Conservation (phyloP, 176 grass and related monocot species). For the Pontederia crassipes region DNA sequence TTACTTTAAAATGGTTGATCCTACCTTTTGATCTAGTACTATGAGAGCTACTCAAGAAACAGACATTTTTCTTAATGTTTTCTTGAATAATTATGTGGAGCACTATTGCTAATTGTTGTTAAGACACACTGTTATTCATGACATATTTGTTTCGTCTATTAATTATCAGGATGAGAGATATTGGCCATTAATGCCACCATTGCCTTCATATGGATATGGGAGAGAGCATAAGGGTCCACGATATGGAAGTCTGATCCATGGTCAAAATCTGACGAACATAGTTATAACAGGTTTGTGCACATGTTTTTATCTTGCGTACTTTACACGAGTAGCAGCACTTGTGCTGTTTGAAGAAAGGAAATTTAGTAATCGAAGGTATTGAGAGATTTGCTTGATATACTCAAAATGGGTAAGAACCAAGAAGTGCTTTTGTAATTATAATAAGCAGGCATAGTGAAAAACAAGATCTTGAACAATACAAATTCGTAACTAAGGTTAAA, state of each 20-base stretch:
- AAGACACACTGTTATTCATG: not conserved
- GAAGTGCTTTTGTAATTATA: too few relatives aligned
- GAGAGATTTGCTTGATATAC: conserved; percentile 4
- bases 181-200: conserved; percentile 69
- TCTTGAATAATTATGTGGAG: not conserved
- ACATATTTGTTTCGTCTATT: not conserved
- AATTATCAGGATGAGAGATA: conserved; percentile 58
- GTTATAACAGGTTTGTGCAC: conserved; percentile 64
- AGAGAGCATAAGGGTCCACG: conserved; percentile 80
- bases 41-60: too few relatives aligned
- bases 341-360: not conserved
- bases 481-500: not conserved
- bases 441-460: too few relatives aligned
- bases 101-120: not conserved
- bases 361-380: conserved; percentile 8
- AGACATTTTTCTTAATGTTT: not conserved
- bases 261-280: conserved; percentile 80
- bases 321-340: too few relatives aligned
- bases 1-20: too few relatives aligned
- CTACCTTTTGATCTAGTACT: too few relatives aligned
- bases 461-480: too few relatives aligned
- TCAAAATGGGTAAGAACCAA: not conserved
- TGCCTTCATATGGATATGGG: conserved; percentile 89
- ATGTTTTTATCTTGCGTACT: not conserved
- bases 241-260: conserved; percentile 90